These are phyloP conservation scores for Coelastrella sp. DNA, from an alignment of 139 green algal species.

Conservation along the genomic window DNA sequence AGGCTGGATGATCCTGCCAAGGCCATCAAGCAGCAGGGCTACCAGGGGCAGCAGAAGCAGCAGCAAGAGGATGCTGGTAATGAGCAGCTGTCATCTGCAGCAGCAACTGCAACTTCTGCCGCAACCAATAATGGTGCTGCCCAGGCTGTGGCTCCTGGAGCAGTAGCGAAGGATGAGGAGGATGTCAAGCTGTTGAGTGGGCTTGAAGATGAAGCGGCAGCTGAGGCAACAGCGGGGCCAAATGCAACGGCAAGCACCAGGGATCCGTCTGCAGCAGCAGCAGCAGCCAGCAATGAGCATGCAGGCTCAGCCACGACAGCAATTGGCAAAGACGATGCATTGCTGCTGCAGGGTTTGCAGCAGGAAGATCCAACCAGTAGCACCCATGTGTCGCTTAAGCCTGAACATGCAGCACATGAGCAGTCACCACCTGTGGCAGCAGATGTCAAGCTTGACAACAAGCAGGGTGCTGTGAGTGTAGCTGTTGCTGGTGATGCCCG, in stretches of 20 bases:
- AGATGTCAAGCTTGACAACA: not conserved
- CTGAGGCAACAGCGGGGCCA: not conserved
- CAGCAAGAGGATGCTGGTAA: not conserved
- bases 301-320: not conserved
- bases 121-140: not conserved
- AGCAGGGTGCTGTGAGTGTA: not conserved
- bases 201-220: too few relatives aligned
- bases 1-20: slow-evolving; percentile 1
- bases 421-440: not conserved
- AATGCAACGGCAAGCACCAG: not conserved
- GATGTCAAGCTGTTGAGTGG: slow-evolving; percentile 1
- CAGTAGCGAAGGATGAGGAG: slow-evolving; percentile 22
- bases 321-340: not conserved
- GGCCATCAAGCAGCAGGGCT: slow-evolving; percentile 1
- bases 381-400: too few relatives aligned
- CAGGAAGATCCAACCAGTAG: not conserved
- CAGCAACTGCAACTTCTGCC: not conserved
- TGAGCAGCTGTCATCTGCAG: not conserved
- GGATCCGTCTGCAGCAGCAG: not conserved
- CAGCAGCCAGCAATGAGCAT: not conserved
- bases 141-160: too few relatives aligned
- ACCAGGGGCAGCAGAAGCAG: too few relatives aligned
- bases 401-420: too few relatives aligned
- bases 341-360: not conserved
- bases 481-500: not conserved